Conservation (phyloP, 345 rosid genomes). For the Aquilaria yunnanensis region DNA sequence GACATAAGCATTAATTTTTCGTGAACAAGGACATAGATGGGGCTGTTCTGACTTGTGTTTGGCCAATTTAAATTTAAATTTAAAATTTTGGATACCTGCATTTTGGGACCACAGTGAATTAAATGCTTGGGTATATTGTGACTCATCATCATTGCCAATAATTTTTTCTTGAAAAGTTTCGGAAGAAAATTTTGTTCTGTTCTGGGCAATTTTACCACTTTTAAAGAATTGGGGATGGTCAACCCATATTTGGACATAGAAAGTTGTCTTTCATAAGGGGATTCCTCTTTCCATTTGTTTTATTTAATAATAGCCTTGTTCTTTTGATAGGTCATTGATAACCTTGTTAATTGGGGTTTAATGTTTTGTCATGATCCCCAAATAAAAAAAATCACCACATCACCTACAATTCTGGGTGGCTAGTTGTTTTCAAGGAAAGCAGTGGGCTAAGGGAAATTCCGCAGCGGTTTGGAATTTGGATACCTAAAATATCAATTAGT, state of each 20-base stretch:
- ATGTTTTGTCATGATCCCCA: constrained; percentile 17
- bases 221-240: constrained; percentile 1
- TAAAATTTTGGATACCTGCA: no score
- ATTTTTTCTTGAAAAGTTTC: no score
- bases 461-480: constrained; percentile 19
- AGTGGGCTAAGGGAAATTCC: constrained; percentile 34
- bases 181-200: no score
- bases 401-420: constrained; percentile 33
- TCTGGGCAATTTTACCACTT: no score
- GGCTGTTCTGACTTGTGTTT: no score
- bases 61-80: no score
- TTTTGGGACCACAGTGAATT: no score
- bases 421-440: constrained; percentile 37
- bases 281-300: constrained; percentile 11
- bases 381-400: constrained; percentile 16
- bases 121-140: no score
- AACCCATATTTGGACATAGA: constrained; percentile 9
- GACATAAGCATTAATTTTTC: no score
- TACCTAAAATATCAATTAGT: constrained; percentile 12
- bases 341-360: constrained; percentile 4
- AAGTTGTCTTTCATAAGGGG: constrained; percentile 9
- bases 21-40: no score
- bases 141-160: no score
- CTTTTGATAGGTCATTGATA: not conserved
- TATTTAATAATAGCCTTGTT: not conserved